phyloP scores from a whole-genome alignment of 2,329 filamentous ascomycete genomes.

The Gliomastix tumulicola region DNA sequence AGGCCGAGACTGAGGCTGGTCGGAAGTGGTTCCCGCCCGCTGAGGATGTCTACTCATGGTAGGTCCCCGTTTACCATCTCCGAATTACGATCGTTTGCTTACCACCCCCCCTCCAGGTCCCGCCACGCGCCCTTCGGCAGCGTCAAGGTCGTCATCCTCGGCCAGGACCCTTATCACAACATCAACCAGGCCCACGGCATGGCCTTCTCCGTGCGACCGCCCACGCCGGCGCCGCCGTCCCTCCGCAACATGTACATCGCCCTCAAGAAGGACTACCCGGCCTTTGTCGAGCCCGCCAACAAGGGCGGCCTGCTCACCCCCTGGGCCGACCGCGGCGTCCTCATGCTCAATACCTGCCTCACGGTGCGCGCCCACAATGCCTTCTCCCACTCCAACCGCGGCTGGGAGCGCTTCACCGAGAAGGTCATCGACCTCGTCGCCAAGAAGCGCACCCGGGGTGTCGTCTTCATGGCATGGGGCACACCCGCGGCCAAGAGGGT shows the following conservation, averaged over 20 bases:
- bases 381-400: conserved; percentile 76
- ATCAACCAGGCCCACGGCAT: conserved; percentile 92
- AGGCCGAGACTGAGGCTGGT: conserved; percentile 64
- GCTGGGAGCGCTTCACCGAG: conserved; percentile 93
- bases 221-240: conserved; percentile 81
- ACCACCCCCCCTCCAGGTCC: no score
- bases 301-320: conserved; percentile 78
- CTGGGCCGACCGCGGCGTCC: conserved; percentile 89
- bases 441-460: conserved; percentile 66
- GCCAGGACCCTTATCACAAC: conserved; percentile 97
- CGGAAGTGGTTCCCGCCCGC: conserved; percentile 82
- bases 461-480: conserved; percentile 96
- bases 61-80: no score
- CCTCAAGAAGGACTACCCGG: conserved; percentile 81
- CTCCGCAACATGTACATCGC: conserved; percentile 90
- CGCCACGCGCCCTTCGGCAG: conserved; percentile 81
- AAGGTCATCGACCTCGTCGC: conserved; percentile 84
- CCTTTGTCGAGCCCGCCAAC: conserved; percentile 68
- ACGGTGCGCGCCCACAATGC: conserved; percentile 87
- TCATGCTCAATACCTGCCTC: conserved; percentile 90
- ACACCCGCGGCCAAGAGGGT: conserved; percentile 76
- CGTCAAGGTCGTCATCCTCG: conserved; percentile 89
- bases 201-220: conserved; percentile 88
- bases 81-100: no score
- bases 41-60: conserved; percentile 94